These are phyloP conservation scores for Kodamaea alishanica DNA, from an alignment of 1,139 yeast species.

Conservation along the genomic window DNA sequence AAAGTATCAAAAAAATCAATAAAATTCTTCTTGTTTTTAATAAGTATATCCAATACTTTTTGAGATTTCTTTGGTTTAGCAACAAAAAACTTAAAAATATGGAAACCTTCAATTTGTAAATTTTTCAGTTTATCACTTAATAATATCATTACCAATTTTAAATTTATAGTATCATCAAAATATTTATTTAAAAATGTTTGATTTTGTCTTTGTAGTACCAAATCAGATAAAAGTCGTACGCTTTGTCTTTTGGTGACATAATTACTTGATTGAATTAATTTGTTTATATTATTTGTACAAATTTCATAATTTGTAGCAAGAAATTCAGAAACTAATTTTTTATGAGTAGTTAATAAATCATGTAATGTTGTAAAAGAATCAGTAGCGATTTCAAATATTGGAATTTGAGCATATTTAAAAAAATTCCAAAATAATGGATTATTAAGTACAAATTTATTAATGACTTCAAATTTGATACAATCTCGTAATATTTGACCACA, in stretches of 20 bases:
- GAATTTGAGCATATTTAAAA: slow-evolving; percentile 71
- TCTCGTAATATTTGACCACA: slow-evolving; percentile 82
- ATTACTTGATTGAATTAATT: slow-evolving; percentile 67
- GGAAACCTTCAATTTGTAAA: slow-evolving; percentile 86
- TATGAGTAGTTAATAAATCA: slow-evolving; percentile 68
- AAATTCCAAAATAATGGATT: slow-evolving; percentile 71
- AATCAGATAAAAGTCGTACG: slow-evolving; percentile 68
- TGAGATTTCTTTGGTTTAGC: slow-evolving; percentile 91
- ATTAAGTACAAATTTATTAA: slow-evolving; percentile 56
- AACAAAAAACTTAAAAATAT: slow-evolving; percentile 86
- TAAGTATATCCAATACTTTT: slow-evolving; percentile 72
- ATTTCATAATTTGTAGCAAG: slow-evolving; percentile 50
- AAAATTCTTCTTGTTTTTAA: slow-evolving; percentile 76
- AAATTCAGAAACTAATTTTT: slow-evolving; percentile 66
- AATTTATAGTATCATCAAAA: slow-evolving; percentile 75
- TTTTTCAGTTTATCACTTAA: slow-evolving; percentile 87
- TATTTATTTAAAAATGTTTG: slow-evolving; percentile 70
- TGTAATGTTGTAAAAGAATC: slow-evolving; percentile 78
- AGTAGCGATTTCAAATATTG: slow-evolving; percentile 84
- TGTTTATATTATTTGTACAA: slow-evolving; percentile 63
- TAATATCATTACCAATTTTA: slow-evolving; percentile 81
- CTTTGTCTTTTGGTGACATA: slow-evolving; percentile 93
- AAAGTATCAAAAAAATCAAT: slow-evolving; percentile 66
- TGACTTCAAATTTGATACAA: slow-evolving; percentile 73
- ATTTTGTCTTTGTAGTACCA: slow-evolving; percentile 73